Evolutionary conservation across 192 early-diverging fungal species (phyloP).

Genomic region (Spinellus fusiger): DNA sequence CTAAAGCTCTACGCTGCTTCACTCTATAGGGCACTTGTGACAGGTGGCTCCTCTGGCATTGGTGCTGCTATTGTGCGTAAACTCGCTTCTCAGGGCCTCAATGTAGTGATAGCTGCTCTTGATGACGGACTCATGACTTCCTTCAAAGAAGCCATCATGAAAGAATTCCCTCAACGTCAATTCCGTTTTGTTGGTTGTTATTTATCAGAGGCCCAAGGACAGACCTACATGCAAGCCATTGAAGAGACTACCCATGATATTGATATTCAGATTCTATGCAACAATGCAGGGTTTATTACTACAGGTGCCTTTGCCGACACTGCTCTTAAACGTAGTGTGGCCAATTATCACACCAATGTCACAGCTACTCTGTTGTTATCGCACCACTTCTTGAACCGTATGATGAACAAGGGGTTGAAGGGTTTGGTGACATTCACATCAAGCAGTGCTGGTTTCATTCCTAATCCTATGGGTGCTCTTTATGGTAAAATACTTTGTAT

Average conservation of each 20-base stretch:
- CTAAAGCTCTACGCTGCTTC: neutral
- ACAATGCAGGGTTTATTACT: constrained; percentile 57
- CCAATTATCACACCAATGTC: constrained; percentile 51
- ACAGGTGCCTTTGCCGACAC: constrained; percentile 45
- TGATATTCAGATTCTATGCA: constrained; percentile 50
- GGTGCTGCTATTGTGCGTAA: constrained; percentile 48
- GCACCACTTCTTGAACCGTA: constrained; percentile 44
- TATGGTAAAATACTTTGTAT: constrained; percentile 24
- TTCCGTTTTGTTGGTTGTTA: constrained; percentile 48
- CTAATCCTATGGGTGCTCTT: constrained; percentile 42
- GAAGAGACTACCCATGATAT: constrained; percentile 37
- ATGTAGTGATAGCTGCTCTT: constrained; percentile 52
- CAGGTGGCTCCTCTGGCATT: constrained; percentile 54
- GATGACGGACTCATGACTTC: constrained; percentile 34
- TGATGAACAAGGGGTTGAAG: constrained; percentile 26
- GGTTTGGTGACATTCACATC: constrained; percentile 53
- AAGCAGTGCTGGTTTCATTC: constrained; percentile 46
- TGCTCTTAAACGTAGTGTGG: constrained; percentile 29
- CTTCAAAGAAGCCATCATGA: constrained; percentile 27
- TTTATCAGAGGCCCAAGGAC: constrained; percentile 34
- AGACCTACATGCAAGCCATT: constrained; percentile 36
- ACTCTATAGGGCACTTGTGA: constrained; percentile 44
- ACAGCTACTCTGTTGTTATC: constrained; percentile 41
- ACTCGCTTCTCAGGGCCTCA: constrained; percentile 46
- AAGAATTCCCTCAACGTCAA: constrained; percentile 35